phyloP scores from a whole-genome alignment of 2,329 filamentous ascomycete species.

The Exophiala bonariae region DNA sequence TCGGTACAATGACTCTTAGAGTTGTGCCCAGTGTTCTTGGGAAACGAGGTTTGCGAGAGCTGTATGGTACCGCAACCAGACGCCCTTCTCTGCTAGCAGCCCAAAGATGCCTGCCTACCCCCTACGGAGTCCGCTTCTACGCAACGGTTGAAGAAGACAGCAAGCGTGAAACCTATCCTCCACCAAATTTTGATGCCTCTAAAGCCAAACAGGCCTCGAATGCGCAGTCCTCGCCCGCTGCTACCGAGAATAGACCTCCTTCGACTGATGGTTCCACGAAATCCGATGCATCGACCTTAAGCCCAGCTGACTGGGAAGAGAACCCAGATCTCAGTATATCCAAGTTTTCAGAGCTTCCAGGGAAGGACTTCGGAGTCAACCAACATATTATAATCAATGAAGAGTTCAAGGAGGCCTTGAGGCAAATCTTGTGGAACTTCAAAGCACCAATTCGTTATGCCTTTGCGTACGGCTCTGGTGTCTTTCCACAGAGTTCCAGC shows the following conservation, averaged over 20 bases:
- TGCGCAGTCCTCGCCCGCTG: background rate
- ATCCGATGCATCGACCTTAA: slow-evolving; percentile 10
- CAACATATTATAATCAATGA: slow-evolving; percentile 95
- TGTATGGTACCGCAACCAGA: slow-evolving; percentile 17
- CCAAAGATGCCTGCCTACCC: slow-evolving; percentile 9
- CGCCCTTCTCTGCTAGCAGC: slow-evolving; percentile 8
- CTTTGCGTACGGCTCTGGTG: slow-evolving; percentile 95
- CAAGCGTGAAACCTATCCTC: slow-evolving; percentile 8
- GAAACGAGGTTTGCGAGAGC: slow-evolving; percentile 26
- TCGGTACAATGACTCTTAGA: slow-evolving; percentile 21
- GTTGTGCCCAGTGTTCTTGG: slow-evolving; percentile 27
- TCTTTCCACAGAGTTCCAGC: slow-evolving; percentile 73
- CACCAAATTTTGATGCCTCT: slow-evolving; percentile 16
- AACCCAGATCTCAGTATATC: slow-evolving; percentile 70
- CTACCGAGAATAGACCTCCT: slow-evolving; percentile 1
- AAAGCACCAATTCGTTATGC: slow-evolving; percentile 91
- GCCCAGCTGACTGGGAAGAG: slow-evolving; percentile 68
- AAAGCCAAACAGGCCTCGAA: slow-evolving; percentile 13
- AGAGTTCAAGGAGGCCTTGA: slow-evolving; percentile 88
- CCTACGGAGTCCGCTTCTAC: slow-evolving; percentile 13
- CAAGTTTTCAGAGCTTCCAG: slow-evolving; percentile 73
- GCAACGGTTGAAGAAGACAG: slow-evolving; percentile 16
- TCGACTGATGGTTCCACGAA: slow-evolving; percentile 15
- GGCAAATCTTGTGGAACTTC: slow-evolving; percentile 87
- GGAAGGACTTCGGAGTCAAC: slow-evolving; percentile 84